Conservation (phyloP, 257 asterid species). For the Plantago major region DNA sequence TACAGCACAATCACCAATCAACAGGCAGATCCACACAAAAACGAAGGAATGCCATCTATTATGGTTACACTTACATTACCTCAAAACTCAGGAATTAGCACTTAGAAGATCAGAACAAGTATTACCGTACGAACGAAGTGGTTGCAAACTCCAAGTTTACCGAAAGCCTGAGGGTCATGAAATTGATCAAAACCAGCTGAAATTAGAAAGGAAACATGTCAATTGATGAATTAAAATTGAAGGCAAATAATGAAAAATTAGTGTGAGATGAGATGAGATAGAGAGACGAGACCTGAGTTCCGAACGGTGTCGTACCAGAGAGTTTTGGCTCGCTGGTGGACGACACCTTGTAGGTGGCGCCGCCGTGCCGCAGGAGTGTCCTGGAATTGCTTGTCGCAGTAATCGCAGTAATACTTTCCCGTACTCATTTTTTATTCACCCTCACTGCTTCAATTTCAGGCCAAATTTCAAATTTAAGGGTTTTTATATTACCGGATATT, state of each 20-base stretch:
- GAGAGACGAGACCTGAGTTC: slow-evolving; percentile 18
- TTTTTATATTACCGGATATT: too few relatives aligned
- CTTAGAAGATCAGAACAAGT: too few relatives aligned
- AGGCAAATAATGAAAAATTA: not conserved
- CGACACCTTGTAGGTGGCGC: slow-evolving; percentile 82
- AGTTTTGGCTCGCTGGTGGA: slow-evolving; percentile 90
- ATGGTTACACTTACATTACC: too few relatives aligned
- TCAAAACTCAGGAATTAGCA: too few relatives aligned
- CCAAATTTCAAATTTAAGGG: not conserved
- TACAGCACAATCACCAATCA: not conserved
- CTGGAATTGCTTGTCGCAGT: slow-evolving; percentile 87
- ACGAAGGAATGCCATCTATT: too few relatives aligned
- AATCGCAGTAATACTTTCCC: slow-evolving; percentile 87
- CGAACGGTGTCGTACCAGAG: slow-evolving; percentile 81
- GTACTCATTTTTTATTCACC: slow-evolving; percentile 44
- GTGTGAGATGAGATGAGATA: slow-evolving; percentile 9
- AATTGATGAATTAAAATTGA: not conserved
- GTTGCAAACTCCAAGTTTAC: slow-evolving; percentile 62
- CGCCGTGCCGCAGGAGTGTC: slow-evolving; percentile 76
- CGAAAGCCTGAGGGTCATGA: slow-evolving; percentile 36
- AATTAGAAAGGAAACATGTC: not conserved
- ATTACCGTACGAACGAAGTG: slow-evolving; percentile 80
- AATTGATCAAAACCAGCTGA: slow-evolving; percentile 32
- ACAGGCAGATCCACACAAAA: not conserved
- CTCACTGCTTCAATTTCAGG: too few relatives aligned